phyloP scores from a whole-genome alignment of 2,329 filamentous ascomycete genomes.

The Alternaria tenuissima region DNA sequence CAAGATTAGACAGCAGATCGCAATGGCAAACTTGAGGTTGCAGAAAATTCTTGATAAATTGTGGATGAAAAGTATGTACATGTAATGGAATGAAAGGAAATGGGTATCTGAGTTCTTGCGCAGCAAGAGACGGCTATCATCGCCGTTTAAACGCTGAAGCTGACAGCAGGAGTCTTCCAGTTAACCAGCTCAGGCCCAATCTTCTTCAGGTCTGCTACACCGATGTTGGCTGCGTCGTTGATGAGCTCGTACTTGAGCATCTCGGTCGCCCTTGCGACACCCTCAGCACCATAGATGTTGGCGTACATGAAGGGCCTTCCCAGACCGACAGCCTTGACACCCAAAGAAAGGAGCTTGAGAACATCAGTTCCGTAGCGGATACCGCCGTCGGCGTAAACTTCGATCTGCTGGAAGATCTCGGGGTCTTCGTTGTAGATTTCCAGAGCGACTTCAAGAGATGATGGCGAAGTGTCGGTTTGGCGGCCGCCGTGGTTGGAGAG shows the following conservation, averaged over 20 bases:
- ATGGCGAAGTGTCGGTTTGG: conserved; percentile 62
- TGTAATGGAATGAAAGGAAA: not conserved
- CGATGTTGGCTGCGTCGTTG: conserved; percentile 46
- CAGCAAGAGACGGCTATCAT: not conserved
- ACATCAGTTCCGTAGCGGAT: conserved; percentile 52
- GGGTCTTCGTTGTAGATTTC: conserved; percentile 70
- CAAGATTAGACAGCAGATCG: not conserved
- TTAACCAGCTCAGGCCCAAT: conserved; percentile 37
- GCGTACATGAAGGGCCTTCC: conserved; percentile 62
- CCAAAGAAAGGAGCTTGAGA: conserved; percentile 50
- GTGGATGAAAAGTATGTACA: not conserved
- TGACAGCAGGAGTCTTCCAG: conserved; percentile 22
- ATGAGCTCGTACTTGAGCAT: conserved; percentile 62
- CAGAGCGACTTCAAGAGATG: conserved; percentile 76
- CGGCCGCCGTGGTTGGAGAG: conserved; percentile 55
- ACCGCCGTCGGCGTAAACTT: conserved; percentile 53
- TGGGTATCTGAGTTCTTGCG: not conserved
- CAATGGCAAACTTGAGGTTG: not conserved
- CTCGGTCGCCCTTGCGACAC: conserved; percentile 65
- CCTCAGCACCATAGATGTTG: conserved; percentile 66
- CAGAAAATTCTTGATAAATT: not conserved
- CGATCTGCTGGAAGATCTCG: conserved; percentile 50
- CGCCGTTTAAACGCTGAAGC: conserved; percentile 3
- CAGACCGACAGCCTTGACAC: conserved; percentile 54
- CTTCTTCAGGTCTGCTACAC: conserved; percentile 42